phyloP scores from a whole-genome alignment of 495 filamentous ascomycete species.

The Choiromyces venosus region DNA sequence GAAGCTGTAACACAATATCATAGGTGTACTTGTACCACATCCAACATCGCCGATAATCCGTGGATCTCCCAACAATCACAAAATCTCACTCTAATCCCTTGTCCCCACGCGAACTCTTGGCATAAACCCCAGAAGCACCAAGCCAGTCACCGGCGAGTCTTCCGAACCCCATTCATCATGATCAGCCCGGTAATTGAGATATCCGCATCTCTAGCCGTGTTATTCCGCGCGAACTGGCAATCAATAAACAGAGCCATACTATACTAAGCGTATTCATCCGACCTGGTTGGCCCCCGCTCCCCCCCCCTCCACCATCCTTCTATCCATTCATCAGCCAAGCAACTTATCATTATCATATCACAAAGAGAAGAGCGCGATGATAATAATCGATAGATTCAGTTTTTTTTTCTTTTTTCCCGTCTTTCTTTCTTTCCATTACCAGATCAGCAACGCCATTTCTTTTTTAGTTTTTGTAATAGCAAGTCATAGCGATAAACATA shows the following conservation, averaged over 20 bases:
- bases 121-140: neutral
- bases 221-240: neutral
- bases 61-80: neutral
- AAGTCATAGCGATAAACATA: neutral
- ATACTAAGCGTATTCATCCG: neutral
- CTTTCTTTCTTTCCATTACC: neutral
- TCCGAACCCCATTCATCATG: neutral
- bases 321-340: neutral
- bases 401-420: neutral
- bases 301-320: too few species aligned
- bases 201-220: neutral
- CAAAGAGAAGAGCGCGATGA: neutral
- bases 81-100: neutral
- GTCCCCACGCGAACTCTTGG: neutral
- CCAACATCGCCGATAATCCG: neutral
- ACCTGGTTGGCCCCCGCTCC: neutral
- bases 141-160: neutral
- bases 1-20: too few species aligned
- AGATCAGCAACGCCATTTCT: neutral
- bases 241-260: neutral
- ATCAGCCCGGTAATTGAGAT: neutral
- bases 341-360: neutral
- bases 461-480: neutral
- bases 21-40: neutral
- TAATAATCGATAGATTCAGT: neutral